phyloP scores from a whole-genome alignment of 352 stramenopile species.

The Discostella stelligera region DNA sequence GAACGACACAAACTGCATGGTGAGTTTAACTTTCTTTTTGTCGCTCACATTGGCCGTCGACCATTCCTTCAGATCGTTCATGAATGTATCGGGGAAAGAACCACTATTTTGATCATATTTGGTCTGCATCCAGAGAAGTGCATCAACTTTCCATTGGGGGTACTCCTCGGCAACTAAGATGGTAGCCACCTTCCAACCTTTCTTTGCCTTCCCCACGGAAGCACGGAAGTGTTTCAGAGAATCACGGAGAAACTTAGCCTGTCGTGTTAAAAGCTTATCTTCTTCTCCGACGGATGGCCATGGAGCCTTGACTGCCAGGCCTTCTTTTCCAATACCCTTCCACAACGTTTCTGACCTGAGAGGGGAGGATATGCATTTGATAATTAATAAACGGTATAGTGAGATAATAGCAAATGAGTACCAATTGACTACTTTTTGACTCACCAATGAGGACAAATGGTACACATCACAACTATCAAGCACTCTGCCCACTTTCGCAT shows the following conservation, averaged over 20 bases:
- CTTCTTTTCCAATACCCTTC: constrained; percentile 89
- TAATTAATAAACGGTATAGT: constrained; percentile 10
- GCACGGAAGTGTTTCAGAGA: constrained; percentile 89
- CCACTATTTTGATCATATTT: constrained; percentile 56
- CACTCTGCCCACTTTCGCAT: constrained; percentile 92
- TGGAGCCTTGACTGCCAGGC: constrained; percentile 87
- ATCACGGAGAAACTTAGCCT: constrained; percentile 91
- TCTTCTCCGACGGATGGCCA: constrained; percentile 88
- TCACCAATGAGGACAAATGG: constrained; percentile 91
- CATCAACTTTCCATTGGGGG: constrained; percentile 76
- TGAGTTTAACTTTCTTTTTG: constrained; percentile 91
- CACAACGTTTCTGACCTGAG: constrained; percentile 76
- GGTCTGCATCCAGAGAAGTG: constrained; percentile 73
- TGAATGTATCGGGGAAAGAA: constrained; percentile 62
- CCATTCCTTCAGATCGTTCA: constrained; percentile 80
- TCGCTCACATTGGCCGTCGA: constrained; percentile 66
- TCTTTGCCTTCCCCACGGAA: constrained; percentile 90
- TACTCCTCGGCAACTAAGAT: constrained; percentile 79
- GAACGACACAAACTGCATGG: constrained; percentile 97
- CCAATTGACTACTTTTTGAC: constrained; percentile 16
- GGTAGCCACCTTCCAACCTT: constrained; percentile 76
- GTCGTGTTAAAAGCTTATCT: constrained; percentile 90
- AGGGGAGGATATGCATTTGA: constrained; percentile 4
- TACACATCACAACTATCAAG: constrained; percentile 91
- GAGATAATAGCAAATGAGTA: constrained; percentile 11